Evolutionary conservation across 768 basidiomycete genomes (phyloP).

Genomic region (Lactarius akahatsu): DNA sequence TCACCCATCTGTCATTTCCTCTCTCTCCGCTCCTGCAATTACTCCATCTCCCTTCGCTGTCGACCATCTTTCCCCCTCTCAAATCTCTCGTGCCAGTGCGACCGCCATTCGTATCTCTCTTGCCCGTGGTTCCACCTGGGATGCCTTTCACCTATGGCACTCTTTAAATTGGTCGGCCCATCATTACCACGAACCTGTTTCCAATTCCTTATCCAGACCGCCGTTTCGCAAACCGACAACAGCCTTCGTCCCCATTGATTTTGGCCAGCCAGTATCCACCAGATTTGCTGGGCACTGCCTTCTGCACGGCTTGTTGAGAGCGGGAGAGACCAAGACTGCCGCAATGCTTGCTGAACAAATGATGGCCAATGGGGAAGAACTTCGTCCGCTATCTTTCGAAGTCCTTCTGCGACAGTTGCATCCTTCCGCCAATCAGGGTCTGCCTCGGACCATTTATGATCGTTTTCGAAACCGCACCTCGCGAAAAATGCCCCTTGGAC

Average conservation of each 20-base stretch:
- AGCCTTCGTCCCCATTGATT: constrained; percentile 45
- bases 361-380: constrained; percentile 51
- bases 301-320: constrained; percentile 61
- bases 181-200: constrained; percentile 13
- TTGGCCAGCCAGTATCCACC: constrained; percentile 52
- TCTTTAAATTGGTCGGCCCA: constrained; percentile 28
- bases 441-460: neutral
- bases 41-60: constrained; percentile 9
- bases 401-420: constrained; percentile 38
- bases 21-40: constrained; percentile 21
- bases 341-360: constrained; percentile 49
- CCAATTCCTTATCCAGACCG: constrained; percentile 26
- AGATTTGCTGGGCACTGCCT: constrained; percentile 63
- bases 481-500: constrained; percentile 16
- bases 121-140: constrained; percentile 22
- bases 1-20: neutral
- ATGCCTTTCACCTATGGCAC: constrained; percentile 28
- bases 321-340: constrained; percentile 49
- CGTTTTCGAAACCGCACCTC: neutral
- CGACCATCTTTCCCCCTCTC: constrained; percentile 22
- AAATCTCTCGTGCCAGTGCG: constrained; percentile 28
- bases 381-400: constrained; percentile 53
- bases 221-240: constrained; percentile 29
- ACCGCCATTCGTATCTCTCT: constrained; percentile 25
- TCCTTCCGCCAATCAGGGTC: constrained; percentile 26